Conservation (phyloP, 1,139 yeast genomes). For the Nakaseomyces uthaithaninus region DNA sequence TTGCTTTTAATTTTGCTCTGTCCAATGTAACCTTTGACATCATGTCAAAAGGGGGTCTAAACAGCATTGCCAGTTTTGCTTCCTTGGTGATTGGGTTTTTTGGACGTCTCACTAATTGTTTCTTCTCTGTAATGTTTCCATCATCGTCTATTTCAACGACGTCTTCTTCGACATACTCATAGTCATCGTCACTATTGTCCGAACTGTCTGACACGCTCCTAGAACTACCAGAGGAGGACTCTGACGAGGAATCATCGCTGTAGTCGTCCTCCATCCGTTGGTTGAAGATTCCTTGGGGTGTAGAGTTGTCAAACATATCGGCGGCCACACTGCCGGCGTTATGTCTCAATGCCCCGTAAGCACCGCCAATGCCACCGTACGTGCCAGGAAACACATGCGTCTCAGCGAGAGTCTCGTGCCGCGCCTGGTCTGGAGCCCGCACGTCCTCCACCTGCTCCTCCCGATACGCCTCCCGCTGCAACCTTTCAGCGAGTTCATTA, state of each 20-base stretch:
- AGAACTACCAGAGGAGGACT: constrained; percentile 5
- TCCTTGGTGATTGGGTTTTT: constrained; percentile 24
- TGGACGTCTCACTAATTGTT: constrained; percentile 24
- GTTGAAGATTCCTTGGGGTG: constrained; percentile 44
- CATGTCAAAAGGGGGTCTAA: constrained; percentile 90
- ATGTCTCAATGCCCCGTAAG: constrained; percentile 25
- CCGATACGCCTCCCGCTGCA: constrained; percentile 59
- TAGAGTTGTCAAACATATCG: constrained; percentile 36
- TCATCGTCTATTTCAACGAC: constrained; percentile 32
- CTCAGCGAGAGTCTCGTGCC: constrained; percentile 69
- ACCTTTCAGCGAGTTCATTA: constrained; percentile 51
- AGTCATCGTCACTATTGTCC: constrained; percentile 24
- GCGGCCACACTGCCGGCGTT: constrained; percentile 13
- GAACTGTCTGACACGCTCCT: constrained; percentile 9
- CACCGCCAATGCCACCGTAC: constrained; percentile 35
- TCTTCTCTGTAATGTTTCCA: constrained; percentile 27
- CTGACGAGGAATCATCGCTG: constrained; percentile 18
- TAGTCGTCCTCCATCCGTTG: constrained; percentile 34
- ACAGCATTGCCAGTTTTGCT: constrained; percentile 61
- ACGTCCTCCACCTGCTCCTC: constrained; percentile 37
- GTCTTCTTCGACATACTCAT: constrained; percentile 31
- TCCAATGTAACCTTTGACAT: constrained; percentile 62
- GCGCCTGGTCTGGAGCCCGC: constrained; percentile 70
- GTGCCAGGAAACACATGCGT: constrained; percentile 32
- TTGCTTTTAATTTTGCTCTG: constrained; percentile 61